These are phyloP conservation scores for Pelargonium nanum DNA, from an alignment of 345 rosid genomes.

Conservation along the genomic window DNA sequence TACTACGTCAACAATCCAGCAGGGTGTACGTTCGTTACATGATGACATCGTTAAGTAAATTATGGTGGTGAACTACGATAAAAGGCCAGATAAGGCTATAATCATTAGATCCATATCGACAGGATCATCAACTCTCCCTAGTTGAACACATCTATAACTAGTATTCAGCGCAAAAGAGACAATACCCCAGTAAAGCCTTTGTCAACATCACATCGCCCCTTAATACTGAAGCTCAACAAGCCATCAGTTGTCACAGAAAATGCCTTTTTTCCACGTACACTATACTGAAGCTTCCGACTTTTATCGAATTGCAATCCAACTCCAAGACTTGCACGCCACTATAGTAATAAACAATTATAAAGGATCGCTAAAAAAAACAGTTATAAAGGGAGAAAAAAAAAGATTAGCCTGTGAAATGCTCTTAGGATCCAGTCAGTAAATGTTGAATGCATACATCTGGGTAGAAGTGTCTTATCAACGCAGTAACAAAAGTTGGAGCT, in stretches of 20 bases:
- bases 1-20: background rate
- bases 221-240: conserved; percentile 48
- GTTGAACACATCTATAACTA: too few relatives aligned
- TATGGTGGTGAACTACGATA: too few relatives aligned
- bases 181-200: conserved; percentile 61
- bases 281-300: conserved; percentile 53
- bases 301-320: conserved; percentile 64
- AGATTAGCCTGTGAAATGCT: background rate
- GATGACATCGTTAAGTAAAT: too few relatives aligned
- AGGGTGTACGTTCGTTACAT: too few relatives aligned
- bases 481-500: conserved; percentile 44
- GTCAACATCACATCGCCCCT: conserved; percentile 65
- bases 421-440: background rate
- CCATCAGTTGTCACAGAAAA: conserved; percentile 49
- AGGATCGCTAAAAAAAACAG: too few relatives aligned
- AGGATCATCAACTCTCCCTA: background rate
- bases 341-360: conserved; percentile 1
- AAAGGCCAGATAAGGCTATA: background rate
- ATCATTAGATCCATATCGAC: background rate
- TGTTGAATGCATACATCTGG: conserved; percentile 51
- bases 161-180: too few relatives aligned
- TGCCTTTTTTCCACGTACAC: conserved; percentile 52
- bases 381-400: too few relatives aligned
- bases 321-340: conserved; percentile 58
- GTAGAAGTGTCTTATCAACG: conserved; percentile 56